A percentile compares a stretch with the other conserved stretches of the same genome.
phyloP scores from a whole-genome alignment of 1,139 yeast species.

The Arxiozyma slooffiae region DNA sequence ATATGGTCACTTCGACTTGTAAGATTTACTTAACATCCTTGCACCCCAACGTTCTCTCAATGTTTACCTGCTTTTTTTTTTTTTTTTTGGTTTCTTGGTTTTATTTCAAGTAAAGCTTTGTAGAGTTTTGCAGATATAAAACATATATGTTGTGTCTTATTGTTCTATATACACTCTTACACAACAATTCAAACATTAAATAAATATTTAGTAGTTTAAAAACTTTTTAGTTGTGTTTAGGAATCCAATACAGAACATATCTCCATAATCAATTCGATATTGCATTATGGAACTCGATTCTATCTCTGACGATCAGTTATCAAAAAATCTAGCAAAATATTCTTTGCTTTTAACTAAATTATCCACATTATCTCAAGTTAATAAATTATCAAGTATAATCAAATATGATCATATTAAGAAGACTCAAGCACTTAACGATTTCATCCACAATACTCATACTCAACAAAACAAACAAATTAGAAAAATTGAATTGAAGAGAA shows the following conservation, averaged over 20 bases:
- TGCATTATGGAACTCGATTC: slow-evolving; percentile 4
- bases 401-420: slow-evolving; percentile 16
- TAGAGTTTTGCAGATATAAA: neutral
- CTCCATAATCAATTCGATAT: neutral
- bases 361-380: slow-evolving; percentile 25
- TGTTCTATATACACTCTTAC: no score
- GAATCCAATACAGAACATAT: neutral
- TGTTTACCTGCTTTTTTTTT: no score
- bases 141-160: no score
- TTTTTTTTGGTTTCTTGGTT: no score
- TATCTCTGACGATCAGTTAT: slow-evolving; percentile 18
- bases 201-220: neutral
- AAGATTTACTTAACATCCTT: neutral
- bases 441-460: slow-evolving; percentile 18
- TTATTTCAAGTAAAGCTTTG: neutral
- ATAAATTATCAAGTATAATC: slow-evolving; percentile 19
- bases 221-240: neutral
- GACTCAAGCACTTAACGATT: slow-evolving; percentile 12
- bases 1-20: neutral
- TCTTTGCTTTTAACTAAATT: slow-evolving; percentile 21
- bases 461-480: slow-evolving; percentile 28
- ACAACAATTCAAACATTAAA: neutral
- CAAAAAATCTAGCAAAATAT: slow-evolving; percentile 24
- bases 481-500: slow-evolving; percentile 34
- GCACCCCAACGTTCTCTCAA: neutral